phyloP scores from a whole-genome alignment of 805 yeast genomes.

The Kodamaea fukazawae region DNA sequence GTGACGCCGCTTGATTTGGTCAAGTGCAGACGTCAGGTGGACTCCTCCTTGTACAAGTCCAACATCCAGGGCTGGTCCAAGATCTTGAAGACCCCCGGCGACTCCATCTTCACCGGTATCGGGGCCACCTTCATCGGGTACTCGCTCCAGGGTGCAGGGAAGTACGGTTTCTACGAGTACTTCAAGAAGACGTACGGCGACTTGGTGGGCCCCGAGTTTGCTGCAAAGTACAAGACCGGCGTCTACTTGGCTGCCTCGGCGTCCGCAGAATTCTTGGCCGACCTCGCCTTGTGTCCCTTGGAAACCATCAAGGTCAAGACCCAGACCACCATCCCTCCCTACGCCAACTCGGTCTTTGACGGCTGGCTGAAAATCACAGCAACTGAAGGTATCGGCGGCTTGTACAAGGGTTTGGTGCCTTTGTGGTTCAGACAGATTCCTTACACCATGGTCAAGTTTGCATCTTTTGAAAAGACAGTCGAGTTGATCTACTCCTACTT shows the following conservation, averaged over 20 bases:
- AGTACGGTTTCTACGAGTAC: conserved; percentile 91
- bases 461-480: conserved; percentile 90
- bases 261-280: conserved; percentile 91
- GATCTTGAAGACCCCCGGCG: conserved; percentile 74
- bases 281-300: conserved; percentile 84
- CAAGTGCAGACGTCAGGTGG: conserved; percentile 90
- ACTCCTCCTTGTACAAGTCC: conserved; percentile 66
- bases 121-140: conserved; percentile 94
- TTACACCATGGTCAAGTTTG: conserved; percentile 97
- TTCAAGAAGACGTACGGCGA: conserved; percentile 80
- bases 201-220: conserved; percentile 59
- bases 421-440: conserved; percentile 97
- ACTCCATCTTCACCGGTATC: conserved; percentile 79
- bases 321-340: conserved; percentile 91
- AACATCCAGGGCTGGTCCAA: conserved; percentile 79
- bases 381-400: conserved; percentile 65
- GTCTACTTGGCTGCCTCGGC: conserved; percentile 85
- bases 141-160: conserved; percentile 95
- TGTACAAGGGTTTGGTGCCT: conserved; percentile 88
- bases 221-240: conserved; percentile 65
- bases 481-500: conserved; percentile 70
- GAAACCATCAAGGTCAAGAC: conserved; percentile 94
- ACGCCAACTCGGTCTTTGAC: conserved; percentile 57
- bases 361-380: conserved; percentile 67
- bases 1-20: conserved; percentile 93